Evolutionary conservation across 1,284 basidiomycete species (phyloP).

Genomic region (Marasmius sp.): DNA sequence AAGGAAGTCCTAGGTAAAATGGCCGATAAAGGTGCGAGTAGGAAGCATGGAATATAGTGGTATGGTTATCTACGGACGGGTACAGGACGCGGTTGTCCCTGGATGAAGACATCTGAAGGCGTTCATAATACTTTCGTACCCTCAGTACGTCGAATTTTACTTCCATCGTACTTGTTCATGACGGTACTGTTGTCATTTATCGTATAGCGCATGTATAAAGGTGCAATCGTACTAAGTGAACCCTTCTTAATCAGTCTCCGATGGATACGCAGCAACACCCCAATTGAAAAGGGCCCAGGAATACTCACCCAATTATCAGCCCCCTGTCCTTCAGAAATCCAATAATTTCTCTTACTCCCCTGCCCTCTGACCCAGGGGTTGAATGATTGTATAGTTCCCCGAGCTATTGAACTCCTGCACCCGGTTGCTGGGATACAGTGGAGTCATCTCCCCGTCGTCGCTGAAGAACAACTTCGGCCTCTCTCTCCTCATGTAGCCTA

Average conservation of each 20-base stretch:
- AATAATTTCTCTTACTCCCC: not conserved
- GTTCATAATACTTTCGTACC: too few relatives aligned
- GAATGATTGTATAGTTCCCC: not conserved
- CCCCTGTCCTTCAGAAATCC: not conserved
- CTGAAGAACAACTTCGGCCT: not conserved
- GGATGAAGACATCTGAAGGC: too few relatives aligned
- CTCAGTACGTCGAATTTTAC: not conserved
- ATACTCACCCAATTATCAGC: too few relatives aligned
- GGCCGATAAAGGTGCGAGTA: constrained; percentile 2
- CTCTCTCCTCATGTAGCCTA: not conserved
- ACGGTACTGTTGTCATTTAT: not conserved
- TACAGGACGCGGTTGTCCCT: too few relatives aligned
- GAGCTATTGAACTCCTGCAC: not conserved
- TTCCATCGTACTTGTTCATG: not conserved
- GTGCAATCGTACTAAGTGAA: too few relatives aligned
- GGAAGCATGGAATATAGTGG: not conserved
- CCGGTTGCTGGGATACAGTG: not conserved
- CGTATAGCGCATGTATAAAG: not conserved
- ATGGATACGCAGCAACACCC: not conserved
- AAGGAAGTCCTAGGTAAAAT: constrained; percentile 30
- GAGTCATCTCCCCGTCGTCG: not conserved
- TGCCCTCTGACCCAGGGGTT: not conserved
- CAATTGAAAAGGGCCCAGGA: too few relatives aligned
- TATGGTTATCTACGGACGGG: too few relatives aligned
- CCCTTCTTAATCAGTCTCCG: too few relatives aligned